Percentiles rank a stretch among this genome's conserved stretches.
phyloP scores from a whole-genome alignment of 495 filamentous ascomycete species.

The Talaromyces liani region DNA sequence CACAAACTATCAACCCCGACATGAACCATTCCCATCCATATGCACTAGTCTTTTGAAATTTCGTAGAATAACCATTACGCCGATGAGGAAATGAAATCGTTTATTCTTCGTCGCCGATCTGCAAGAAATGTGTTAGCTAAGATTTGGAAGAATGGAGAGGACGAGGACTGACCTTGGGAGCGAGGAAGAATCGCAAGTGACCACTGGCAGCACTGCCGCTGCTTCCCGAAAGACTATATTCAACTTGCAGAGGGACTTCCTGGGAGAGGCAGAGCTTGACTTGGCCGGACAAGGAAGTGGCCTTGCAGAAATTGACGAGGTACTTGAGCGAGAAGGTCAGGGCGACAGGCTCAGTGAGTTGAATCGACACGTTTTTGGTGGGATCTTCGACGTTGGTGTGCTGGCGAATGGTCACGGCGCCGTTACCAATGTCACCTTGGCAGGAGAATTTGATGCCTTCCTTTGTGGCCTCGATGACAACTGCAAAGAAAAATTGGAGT shows the following conservation, averaged over 20 bases:
- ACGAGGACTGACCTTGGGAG: conserved; percentile 72
- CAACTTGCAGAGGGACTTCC: conserved; percentile 92
- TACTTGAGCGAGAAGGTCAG: conserved; percentile 99
- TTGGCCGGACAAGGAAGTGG: conserved; percentile 67
- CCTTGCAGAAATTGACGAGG: conserved; percentile 99
- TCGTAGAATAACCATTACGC: conserved; percentile 5
- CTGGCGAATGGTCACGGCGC: conserved; percentile 82
- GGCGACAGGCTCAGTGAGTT: conserved; percentile 83
- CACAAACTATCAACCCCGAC: not conserved
- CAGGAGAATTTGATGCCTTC: conserved; percentile 96
- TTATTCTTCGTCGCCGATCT: conserved; percentile 94
- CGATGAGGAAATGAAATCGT: not conserved
- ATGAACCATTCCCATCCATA: not conserved
- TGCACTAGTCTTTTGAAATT: not conserved
- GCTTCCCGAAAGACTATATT: conserved; percentile 57
- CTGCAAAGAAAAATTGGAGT: conserved; percentile 32
- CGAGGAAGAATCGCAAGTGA: conserved; percentile 92
- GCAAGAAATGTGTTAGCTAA: conserved; percentile 10
- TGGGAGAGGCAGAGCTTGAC: conserved; percentile 91
- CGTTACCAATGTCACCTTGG: conserved; percentile 90
- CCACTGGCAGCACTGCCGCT: conserved; percentile 52
- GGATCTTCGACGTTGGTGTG: conserved; percentile 91
- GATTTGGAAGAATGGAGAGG: not conserved
- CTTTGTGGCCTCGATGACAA: conserved; percentile 93
- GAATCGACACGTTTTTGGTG: conserved; percentile 76